These are phyloP conservation scores for Solanum okadae DNA, from an alignment of 257 asterid genomes.

Conservation along the genomic window DNA sequence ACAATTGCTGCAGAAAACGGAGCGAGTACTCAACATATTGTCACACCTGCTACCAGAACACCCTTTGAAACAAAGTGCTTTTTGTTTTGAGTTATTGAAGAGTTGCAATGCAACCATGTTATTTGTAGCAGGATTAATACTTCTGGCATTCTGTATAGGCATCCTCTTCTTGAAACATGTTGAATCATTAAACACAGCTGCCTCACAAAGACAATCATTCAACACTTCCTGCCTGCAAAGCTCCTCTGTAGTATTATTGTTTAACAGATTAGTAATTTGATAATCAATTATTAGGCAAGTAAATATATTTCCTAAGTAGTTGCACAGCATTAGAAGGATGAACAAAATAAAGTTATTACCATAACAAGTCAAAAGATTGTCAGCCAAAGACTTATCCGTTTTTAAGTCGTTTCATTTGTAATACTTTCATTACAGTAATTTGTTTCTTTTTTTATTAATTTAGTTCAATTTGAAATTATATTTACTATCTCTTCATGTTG, in stretches of 20 bases:
- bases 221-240: neutral
- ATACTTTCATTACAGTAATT: no score
- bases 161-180: neutral
- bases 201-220: conserved; percentile 5
- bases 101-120: neutral
- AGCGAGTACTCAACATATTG: neutral
- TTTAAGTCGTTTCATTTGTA: no score
- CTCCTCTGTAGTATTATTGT: neutral
- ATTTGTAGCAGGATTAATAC: neutral
- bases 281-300: no score
- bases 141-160: neutral
- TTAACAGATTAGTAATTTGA: no score
- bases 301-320: no score
- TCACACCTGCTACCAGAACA: neutral
- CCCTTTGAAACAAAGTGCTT: neutral
- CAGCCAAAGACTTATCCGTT: no score
- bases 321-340: no score
- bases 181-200: neutral
- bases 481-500: no score
- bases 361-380: no score
- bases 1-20: neutral
- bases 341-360: no score
- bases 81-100: neutral
- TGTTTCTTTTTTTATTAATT: no score
- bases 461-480: no score